Conservation (phyloP, 805 yeast genomes). For the Barnettozyma salicaria region DNA sequence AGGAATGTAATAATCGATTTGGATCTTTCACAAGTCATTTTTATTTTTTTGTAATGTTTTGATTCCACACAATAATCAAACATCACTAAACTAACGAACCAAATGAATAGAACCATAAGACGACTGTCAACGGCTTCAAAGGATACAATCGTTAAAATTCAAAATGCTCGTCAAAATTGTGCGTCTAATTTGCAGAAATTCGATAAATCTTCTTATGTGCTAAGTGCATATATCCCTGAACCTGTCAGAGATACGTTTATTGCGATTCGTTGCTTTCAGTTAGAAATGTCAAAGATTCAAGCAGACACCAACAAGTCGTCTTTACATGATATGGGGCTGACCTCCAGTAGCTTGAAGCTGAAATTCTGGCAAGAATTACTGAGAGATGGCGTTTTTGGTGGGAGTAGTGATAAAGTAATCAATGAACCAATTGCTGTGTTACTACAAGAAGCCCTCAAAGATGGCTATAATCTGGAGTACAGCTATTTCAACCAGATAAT, state of each 20-base stretch:
- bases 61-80: too few species aligned
- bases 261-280: constrained; percentile 59
- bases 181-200: constrained; percentile 30
- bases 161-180: constrained; percentile 4
- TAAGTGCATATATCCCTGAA: constrained; percentile 64
- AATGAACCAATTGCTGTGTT: constrained; percentile 65
- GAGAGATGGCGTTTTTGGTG: constrained; percentile 39
- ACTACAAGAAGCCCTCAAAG: constrained; percentile 44
- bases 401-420: constrained; percentile 30
- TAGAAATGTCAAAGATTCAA: constrained; percentile 51
- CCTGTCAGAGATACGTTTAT: constrained; percentile 56
- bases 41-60: too few species aligned
- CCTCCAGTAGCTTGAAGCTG: constrained; percentile 42
- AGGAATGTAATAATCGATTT: too few species aligned
- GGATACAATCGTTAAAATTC: not conserved
- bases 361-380: constrained; percentile 70
- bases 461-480: constrained; percentile 46
- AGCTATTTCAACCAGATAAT: constrained; percentile 53
- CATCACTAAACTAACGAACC: not conserved
- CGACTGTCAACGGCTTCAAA: not conserved
- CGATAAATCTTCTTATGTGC: constrained; percentile 59
- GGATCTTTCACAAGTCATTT: too few species aligned
- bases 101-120: not conserved
- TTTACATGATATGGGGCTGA: constrained; percentile 17
- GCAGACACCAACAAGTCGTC: constrained; percentile 10